Conservation (phyloP, 2,329 filamentous ascomycete genomes). For the Scleromitrula shiraiana region DNA sequence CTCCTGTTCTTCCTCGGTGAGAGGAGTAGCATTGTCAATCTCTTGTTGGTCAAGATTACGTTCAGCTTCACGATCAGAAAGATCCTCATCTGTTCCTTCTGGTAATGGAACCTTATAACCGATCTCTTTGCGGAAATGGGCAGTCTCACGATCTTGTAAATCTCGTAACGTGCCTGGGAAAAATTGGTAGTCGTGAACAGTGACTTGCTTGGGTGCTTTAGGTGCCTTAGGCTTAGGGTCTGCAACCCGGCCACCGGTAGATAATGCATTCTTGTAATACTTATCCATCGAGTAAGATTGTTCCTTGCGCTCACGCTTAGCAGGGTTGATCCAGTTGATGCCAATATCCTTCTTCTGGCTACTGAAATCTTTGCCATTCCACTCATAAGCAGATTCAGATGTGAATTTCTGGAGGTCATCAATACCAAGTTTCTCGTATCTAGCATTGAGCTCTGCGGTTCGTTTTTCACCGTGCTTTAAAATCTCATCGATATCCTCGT, state of each 20-base stretch:
- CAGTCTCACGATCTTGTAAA: constrained; percentile 92
- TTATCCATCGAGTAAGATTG: constrained; percentile 98
- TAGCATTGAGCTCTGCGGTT: constrained; percentile 82
- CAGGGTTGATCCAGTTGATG: constrained; percentile 93
- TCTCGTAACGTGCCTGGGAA: constrained; percentile 79
- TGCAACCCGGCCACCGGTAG: constrained; percentile 66
- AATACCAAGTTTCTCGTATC: constrained; percentile 93
- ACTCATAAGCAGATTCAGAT: constrained; percentile 95
- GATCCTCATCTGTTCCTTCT: constrained; percentile 80
- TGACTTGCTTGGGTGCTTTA: constrained; percentile 86
- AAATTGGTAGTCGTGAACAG: constrained; percentile 95
- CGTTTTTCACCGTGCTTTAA: constrained; percentile 78
- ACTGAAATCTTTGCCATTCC: constrained; percentile 96
- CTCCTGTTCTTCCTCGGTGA: constrained; percentile 82
- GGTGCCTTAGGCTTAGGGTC: constrained; percentile 92
- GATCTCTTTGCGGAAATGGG: constrained; percentile 92
- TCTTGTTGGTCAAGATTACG: constrained; percentile 81
- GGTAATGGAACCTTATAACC: constrained; percentile 87
- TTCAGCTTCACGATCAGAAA: constrained; percentile 80
- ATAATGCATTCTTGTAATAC: constrained; percentile 89
- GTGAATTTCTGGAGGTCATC: constrained; percentile 97
- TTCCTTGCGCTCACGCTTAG: constrained; percentile 97
- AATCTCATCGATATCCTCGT: constrained; percentile 87
- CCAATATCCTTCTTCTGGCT: constrained; percentile 87
- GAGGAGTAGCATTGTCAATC: constrained; percentile 81